These are phyloP conservation scores for Aspergillaceae sp. DNA, from an alignment of 2,329 filamentous ascomycete genomes.

Conservation along the genomic window DNA sequence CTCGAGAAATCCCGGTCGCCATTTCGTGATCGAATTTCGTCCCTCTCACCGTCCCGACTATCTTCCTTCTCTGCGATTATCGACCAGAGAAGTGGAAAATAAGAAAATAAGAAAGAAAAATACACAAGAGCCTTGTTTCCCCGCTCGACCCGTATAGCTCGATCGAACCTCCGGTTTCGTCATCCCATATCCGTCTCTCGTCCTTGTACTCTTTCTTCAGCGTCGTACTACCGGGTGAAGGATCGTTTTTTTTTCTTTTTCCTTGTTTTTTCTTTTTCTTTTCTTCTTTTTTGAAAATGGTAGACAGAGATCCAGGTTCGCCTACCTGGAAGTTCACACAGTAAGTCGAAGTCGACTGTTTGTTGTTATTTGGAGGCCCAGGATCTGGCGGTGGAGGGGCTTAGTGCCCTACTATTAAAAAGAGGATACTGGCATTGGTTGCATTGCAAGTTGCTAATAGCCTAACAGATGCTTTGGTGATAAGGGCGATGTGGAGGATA, in stretches of 20 bases:
- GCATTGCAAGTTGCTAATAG: constrained; percentile 5
- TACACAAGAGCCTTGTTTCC: neutral
- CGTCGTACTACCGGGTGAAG: no score
- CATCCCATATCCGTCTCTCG: no score
- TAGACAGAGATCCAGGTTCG: constrained; percentile 86
- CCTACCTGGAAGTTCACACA: constrained; percentile 99
- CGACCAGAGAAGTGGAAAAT: no score
- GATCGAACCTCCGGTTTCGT: no score
- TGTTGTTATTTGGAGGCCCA: no score
- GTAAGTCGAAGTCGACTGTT: constrained; percentile 50
- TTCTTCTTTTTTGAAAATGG: constrained; percentile 56
- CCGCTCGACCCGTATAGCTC: constrained; percentile 2
- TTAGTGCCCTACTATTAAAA: no score
- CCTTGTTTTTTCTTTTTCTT: constrained; percentile 1
- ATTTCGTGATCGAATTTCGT: constrained; percentile 5
- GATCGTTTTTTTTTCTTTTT: constrained; percentile 3
- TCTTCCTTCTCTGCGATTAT: neutral
- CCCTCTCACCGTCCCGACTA: constrained; percentile 3
- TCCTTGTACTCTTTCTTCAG: no score
- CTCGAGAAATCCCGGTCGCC: constrained; percentile 1
- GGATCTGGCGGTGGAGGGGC: no score
- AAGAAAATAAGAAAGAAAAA: no score
- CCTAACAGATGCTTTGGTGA: constrained; percentile 85
- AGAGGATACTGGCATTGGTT: neutral
- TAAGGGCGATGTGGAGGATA: constrained; percentile 98